Evolutionary conservation across 768 basidiomycete species (phyloP).

Genomic region (Trametes meyenii): DNA sequence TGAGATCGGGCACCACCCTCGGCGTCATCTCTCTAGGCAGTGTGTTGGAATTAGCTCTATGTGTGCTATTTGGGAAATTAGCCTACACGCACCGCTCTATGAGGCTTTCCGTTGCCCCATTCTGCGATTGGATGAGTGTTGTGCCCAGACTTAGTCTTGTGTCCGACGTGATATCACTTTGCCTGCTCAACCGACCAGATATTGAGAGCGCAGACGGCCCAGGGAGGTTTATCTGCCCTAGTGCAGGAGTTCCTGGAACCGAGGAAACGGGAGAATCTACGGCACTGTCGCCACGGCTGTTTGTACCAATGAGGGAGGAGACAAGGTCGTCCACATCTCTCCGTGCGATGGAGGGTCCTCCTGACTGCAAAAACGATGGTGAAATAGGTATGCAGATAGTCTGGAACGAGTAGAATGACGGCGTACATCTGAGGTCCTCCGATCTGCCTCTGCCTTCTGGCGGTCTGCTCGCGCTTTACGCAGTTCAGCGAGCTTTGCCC

Average conservation of each 20-base stretch:
- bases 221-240: constrained; percentile 40
- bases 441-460: constrained; percentile 55
- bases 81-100: constrained; percentile 59
- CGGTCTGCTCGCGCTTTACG: constrained; percentile 75
- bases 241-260: constrained; percentile 68
- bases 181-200: constrained; percentile 70
- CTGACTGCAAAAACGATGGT: constrained; percentile 30
- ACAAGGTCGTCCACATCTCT: constrained; percentile 76
- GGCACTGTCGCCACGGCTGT: constrained; percentile 56
- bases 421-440: constrained; percentile 26
- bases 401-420: background rate
- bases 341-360: constrained; percentile 46
- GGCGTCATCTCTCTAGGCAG: constrained; percentile 58
- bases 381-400: background rate
- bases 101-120: constrained; percentile 66
- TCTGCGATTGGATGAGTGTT: constrained; percentile 48
- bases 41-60: constrained; percentile 9
- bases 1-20: constrained; percentile 72
- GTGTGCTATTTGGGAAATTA: background rate
- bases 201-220: constrained; percentile 41
- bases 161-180: constrained; percentile 65
- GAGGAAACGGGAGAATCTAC: constrained; percentile 74
- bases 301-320: constrained; percentile 52
- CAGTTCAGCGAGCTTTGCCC: constrained; percentile 83
- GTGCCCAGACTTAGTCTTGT: constrained; percentile 44